Conservation (phyloP, 345 rosid species). For the Hypericum perforatum region DNA sequence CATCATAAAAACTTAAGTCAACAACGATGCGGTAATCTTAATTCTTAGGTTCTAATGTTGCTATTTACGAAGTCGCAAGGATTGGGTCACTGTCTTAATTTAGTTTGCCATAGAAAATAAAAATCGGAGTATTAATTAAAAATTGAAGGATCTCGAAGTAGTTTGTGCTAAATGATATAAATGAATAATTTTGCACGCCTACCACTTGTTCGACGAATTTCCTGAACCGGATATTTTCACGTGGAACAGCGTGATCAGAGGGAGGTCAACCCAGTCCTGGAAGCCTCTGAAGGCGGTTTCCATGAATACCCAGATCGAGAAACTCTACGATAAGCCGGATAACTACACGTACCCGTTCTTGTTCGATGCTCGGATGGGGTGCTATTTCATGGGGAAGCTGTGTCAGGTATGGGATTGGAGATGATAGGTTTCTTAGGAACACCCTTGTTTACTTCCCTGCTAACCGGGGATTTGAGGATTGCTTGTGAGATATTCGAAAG, state of each 20-base stretch:
- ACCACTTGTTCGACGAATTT: slow-evolving; percentile 47
- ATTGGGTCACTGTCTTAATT: too few relatives aligned
- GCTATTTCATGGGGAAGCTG: slow-evolving; percentile 48
- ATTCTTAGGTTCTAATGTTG: too few relatives aligned
- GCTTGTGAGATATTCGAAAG: slow-evolving; percentile 48
- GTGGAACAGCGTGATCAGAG: slow-evolving; percentile 53
- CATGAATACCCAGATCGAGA: slow-evolving; percentile 45
- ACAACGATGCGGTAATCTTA: too few relatives aligned
- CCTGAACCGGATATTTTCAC: slow-evolving; percentile 42
- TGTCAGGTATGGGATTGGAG: slow-evolving; percentile 44
- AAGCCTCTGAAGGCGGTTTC: slow-evolving; percentile 28
- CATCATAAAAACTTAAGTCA: too few relatives aligned
- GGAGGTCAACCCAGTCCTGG: slow-evolving; percentile 45
- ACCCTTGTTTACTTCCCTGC: slow-evolving; percentile 53
- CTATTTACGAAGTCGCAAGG: too few relatives aligned
- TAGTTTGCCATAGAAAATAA: too few relatives aligned
- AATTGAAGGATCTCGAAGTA: too few relatives aligned
- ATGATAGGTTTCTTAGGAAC: slow-evolving; percentile 44
- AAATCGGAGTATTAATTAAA: too few relatives aligned
- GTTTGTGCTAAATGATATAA: too few relatives aligned
- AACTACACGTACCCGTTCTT: slow-evolving; percentile 52
- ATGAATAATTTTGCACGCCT: slow-evolving; percentile 29
- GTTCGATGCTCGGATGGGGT: slow-evolving; percentile 57
- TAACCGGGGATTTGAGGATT: slow-evolving; percentile 46
- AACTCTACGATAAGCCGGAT: slow-evolving; percentile 31